Conservation (phyloP, 2,329 filamentous ascomycete species). For the Apiospora rasikravindrae region DNA sequence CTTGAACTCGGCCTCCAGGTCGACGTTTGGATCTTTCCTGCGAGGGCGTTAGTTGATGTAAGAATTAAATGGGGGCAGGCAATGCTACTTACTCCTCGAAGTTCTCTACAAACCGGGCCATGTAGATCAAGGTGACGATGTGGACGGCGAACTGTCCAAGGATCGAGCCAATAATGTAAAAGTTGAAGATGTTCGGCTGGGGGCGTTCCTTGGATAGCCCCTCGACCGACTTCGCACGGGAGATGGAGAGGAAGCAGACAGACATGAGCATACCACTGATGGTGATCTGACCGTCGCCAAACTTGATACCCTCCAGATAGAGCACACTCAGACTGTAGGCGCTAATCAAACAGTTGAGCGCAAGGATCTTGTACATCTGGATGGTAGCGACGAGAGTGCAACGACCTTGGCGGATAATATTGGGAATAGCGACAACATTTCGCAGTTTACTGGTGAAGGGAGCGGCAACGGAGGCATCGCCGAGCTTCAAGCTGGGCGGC, state of each 20-base stretch:
- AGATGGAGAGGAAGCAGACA: constrained; percentile 98
- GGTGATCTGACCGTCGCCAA: constrained; percentile 96
- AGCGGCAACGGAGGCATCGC: constrained; percentile 94
- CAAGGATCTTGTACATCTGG: constrained; percentile 99
- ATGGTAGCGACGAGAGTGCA: constrained; percentile 98
- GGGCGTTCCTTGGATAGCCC: constrained; percentile 94
- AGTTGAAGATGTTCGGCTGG: constrained; percentile 98
- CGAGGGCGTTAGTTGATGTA: constrained; percentile 32
- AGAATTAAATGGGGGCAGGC: neutral
- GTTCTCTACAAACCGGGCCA: constrained; percentile 84
- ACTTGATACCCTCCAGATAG: constrained; percentile 98
- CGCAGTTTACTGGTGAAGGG: constrained; percentile 98
- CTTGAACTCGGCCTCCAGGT: constrained; percentile 92
- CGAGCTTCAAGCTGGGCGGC: constrained; percentile 94
- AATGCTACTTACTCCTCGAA: constrained; percentile 77
- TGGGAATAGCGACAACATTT: constrained; percentile 95
- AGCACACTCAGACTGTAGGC: constrained; percentile 96
- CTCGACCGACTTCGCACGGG: constrained; percentile 95
- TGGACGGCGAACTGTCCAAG: constrained; percentile 97
- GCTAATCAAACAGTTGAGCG: constrained; percentile 95
- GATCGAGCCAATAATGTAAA: constrained; percentile 97
- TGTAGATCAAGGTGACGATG: constrained; percentile 91
- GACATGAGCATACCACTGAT: constrained; percentile 99
- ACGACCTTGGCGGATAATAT: constrained; percentile 96
- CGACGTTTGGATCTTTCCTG: constrained; percentile 66